These are phyloP conservation scores for Polytolypa hystricis DNA, from an alignment of 2,329 filamentous ascomycete genomes.

Conservation along the genomic window DNA sequence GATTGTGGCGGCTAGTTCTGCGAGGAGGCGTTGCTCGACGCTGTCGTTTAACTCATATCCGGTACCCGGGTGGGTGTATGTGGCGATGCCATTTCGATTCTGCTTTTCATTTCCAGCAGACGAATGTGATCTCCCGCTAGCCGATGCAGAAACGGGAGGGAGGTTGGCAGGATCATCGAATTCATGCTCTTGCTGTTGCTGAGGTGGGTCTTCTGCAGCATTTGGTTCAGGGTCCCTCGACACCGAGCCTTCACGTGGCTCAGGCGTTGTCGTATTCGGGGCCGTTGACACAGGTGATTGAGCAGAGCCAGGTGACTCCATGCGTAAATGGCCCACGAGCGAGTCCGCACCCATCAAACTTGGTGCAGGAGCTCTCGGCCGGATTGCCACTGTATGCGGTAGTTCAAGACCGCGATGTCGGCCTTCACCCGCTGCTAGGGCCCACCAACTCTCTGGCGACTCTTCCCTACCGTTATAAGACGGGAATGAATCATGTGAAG, in stretches of 20 bases:
- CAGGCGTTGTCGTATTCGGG: slow-evolving; percentile 19
- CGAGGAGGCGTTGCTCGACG: not conserved
- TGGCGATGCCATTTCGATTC: too few relatives aligned
- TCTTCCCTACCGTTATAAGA: slow-evolving; percentile 19
- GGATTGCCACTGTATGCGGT: too few relatives aligned
- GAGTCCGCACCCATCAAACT: slow-evolving; percentile 39
- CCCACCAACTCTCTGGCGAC: slow-evolving; percentile 5
- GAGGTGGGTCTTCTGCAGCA: too few relatives aligned
- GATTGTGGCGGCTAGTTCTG: slow-evolving; percentile 31
- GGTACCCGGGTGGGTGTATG: too few relatives aligned
- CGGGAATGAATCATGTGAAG: slow-evolving; percentile 26
- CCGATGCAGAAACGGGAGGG: too few relatives aligned
- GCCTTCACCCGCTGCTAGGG: too few relatives aligned
- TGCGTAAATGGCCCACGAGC: slow-evolving; percentile 37
- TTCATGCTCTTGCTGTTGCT: too few relatives aligned
- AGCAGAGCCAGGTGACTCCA: slow-evolving; percentile 34
- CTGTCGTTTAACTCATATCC: too few relatives aligned
- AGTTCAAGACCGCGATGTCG: too few relatives aligned
- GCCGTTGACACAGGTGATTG: slow-evolving; percentile 20
- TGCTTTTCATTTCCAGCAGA: too few relatives aligned
- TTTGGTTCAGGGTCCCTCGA: not conserved
- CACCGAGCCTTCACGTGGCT: not conserved
- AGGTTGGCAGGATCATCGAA: too few relatives aligned
- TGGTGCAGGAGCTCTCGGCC: slow-evolving; percentile 28
- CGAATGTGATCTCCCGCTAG: too few relatives aligned